A percentile compares a stretch with the other conserved stretches of the same genome.
Conservation (phyloP, 371 early-diverging fungal genomes). For the Apophysomyces trapeziformis region DNA sequence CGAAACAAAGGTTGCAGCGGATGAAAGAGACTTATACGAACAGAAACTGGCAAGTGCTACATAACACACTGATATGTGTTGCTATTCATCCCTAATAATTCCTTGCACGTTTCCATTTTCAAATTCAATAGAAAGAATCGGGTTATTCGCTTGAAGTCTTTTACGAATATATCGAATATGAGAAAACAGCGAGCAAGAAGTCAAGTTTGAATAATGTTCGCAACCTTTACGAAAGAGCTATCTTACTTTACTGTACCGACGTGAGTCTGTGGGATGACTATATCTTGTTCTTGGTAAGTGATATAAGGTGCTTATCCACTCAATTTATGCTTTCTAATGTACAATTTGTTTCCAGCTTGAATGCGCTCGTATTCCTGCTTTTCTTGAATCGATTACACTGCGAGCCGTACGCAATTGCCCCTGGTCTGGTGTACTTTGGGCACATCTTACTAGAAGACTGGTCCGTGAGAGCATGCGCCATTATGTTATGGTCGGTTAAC, state of each 20-base stretch:
- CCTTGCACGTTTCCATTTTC: no score
- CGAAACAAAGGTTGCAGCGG: slow-evolving; percentile 46
- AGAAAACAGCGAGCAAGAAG: slow-evolving; percentile 36
- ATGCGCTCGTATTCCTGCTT: slow-evolving; percentile 24
- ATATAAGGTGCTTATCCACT: not conserved
- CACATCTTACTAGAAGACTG: slow-evolving; percentile 43
- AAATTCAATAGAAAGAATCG: slow-evolving; percentile 18
- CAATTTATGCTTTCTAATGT: not conserved
- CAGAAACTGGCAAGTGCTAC: slow-evolving; percentile 42
- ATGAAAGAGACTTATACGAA: slow-evolving; percentile 59
- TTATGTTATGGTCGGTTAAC: not conserved
- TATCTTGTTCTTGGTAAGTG: slow-evolving; percentile 55
- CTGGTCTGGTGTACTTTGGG: slow-evolving; percentile 72
- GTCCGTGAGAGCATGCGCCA: slow-evolving; percentile 22
- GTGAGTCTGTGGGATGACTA: slow-evolving; percentile 75
- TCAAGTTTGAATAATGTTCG: slow-evolving; percentile 37
- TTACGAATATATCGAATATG: slow-evolving; percentile 56
- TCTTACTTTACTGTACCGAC: slow-evolving; percentile 59
- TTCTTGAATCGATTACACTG: slow-evolving; percentile 32
- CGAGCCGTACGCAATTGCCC: slow-evolving; percentile 72
- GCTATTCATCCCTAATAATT: not conserved
- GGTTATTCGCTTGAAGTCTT: slow-evolving; percentile 37
- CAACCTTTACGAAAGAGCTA: slow-evolving; percentile 70
- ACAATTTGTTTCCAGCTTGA: slow-evolving; percentile 30
- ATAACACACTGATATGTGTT: not conserved